Evolutionary conservation across 371 early-diverging fungal species (phyloP).

Genomic region (Entomophthora muscae): DNA sequence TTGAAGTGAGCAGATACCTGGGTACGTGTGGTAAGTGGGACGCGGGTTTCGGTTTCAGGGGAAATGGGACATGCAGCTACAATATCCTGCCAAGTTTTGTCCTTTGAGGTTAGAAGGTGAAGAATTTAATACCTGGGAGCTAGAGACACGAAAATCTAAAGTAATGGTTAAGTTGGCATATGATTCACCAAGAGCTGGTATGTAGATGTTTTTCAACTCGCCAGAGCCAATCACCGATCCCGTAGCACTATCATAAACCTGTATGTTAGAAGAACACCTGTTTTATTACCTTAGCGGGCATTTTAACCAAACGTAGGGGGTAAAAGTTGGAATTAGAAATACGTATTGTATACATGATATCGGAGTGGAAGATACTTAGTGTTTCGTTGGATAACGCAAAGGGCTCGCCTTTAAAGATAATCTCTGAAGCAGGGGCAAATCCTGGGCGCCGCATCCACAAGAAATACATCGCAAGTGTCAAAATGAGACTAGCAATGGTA

Average conservation of each 20-base stretch:
- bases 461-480: not conserved
- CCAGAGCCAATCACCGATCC: not conserved
- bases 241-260: constrained; percentile 3
- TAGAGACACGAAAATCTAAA: not conserved
- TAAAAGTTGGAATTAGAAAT: not conserved
- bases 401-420: not conserved
- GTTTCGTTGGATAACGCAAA: not conserved
- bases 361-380: not conserved
- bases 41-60: not conserved
- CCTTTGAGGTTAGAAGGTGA: not conserved
- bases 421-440: not conserved
- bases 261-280: not conserved
- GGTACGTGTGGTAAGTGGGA: not conserved
- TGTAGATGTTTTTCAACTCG: not conserved
- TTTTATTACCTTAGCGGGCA: not conserved
- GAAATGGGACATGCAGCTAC: not conserved
- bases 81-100: not conserved
- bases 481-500: not conserved
- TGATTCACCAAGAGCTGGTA: not conserved
- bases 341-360: not conserved
- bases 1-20: not conserved
- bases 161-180: not conserved
- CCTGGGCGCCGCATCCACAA: constrained; percentile 3
- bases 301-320: not conserved
- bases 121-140: not conserved